Conservation (phyloP, 441 rosid genomes). For the Populus hybrid region DNA sequence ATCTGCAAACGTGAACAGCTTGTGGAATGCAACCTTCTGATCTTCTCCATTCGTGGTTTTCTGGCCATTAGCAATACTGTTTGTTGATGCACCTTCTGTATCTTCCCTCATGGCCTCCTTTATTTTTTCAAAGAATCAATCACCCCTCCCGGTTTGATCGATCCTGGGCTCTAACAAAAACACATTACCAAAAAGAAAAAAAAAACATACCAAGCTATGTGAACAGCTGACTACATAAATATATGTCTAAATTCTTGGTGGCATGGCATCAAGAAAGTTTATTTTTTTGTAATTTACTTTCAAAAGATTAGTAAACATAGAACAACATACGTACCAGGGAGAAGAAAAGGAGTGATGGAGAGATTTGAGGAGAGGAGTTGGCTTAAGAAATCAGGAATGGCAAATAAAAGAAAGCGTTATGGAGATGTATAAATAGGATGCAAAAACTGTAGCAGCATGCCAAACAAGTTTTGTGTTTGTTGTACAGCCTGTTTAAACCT, state of each 20-base stretch:
- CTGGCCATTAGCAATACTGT: background rate
- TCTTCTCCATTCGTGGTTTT: conserved; percentile 6
- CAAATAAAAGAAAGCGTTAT: background rate
- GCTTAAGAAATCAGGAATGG: background rate
- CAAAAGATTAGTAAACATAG: too few species aligned
- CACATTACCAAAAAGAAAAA: background rate
- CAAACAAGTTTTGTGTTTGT: too few species aligned
- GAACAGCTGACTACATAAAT: background rate
- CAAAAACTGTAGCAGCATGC: background rate
- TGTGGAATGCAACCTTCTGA: conserved; percentile 54
- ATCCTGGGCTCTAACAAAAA: background rate
- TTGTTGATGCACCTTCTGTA: background rate
- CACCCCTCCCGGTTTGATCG: background rate
- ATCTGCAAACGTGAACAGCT: conserved; percentile 63
- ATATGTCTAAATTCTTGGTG: background rate
- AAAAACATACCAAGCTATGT: background rate
- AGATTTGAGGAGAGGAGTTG: background rate
- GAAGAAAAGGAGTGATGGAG: background rate
- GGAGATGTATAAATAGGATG: background rate
- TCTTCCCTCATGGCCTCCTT: background rate
- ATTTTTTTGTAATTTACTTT: too few species aligned
- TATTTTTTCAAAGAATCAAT: background rate
- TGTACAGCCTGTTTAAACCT: too few species aligned
- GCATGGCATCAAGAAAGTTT: background rate
- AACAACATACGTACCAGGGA: background rate